phyloP scores from a whole-genome alignment of 2,329 filamentous ascomycete genomes.

The Microdochium paspali region DNA sequence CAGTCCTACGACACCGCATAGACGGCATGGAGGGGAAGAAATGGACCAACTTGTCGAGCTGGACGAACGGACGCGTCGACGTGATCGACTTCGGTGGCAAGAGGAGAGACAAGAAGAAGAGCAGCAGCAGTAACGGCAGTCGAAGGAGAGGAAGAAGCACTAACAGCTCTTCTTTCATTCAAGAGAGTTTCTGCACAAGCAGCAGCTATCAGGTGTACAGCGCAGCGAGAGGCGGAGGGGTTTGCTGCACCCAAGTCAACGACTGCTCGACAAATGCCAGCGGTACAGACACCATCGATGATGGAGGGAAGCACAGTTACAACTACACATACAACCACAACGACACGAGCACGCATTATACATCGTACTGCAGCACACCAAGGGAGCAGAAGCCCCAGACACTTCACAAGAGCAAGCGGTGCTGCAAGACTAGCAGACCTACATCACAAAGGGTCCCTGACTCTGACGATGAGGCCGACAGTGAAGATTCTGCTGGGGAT shows the following conservation, averaged over 20 bases:
- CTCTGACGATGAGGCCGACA: neutral
- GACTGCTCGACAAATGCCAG: neutral
- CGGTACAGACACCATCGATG: neutral
- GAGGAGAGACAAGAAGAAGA: neutral
- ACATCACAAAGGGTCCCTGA: too few species aligned
- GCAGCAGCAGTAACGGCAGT: too few species aligned
- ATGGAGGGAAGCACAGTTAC: neutral
- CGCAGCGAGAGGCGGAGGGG: too few species aligned
- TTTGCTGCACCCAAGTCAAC: neutral
- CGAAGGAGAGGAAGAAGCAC: too few species aligned
- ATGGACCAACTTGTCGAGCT: slow-evolving; percentile 1
- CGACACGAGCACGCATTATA: neutral
- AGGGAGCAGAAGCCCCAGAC: neutral
- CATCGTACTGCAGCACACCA: neutral
- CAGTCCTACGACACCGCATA: neutral
- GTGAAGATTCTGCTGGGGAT: neutral
- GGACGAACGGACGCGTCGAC: slow-evolving; percentile 1
- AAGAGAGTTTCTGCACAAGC: too few species aligned
- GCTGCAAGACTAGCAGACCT: too few species aligned
- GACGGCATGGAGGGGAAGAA: neutral
- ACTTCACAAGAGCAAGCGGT: too few species aligned
- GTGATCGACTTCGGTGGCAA: slow-evolving; percentile 2
- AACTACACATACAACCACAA: neutral
- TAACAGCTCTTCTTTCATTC: too few species aligned
- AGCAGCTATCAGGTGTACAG: too few species aligned